Conservation (phyloP, 257 asterid genomes). For the Osmanthus fragrans region DNA sequence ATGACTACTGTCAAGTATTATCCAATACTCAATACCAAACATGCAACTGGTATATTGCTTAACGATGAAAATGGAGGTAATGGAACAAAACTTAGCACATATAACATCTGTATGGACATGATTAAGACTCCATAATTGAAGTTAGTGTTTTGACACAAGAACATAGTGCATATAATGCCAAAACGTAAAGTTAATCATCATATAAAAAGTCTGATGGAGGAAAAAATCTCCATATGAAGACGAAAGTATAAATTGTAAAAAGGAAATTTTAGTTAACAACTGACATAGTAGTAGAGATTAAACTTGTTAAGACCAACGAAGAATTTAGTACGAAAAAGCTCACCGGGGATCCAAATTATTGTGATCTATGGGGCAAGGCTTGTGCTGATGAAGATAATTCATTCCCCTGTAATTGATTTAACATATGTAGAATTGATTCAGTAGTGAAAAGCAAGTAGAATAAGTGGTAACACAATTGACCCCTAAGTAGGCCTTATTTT, state of each 20-base stretch:
- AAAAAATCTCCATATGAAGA: neutral
- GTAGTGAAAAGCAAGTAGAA: neutral
- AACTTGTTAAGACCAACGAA: neutral
- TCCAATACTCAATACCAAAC: neutral
- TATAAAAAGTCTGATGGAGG: neutral
- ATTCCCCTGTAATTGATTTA: conserved; percentile 49
- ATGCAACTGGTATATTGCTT: neutral
- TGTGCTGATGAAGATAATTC: conserved; percentile 70
- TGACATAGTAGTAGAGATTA: neutral
- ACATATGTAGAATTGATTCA: conserved; percentile 6
- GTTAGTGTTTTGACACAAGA: neutral
- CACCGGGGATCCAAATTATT: conserved; percentile 52
- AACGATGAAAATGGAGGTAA: neutral
- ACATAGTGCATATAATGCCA: neutral
- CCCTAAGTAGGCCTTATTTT: neutral
- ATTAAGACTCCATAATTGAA: neutral
- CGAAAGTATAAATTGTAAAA: neutral
- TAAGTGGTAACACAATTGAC: neutral
- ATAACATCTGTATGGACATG: neutral
- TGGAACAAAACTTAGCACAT: neutral
- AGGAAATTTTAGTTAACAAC: neutral
- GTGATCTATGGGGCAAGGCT: conserved; percentile 65
- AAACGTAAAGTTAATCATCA: neutral
- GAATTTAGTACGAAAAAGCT: conserved; percentile 2
- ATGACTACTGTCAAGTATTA: neutral